Base-by-base conservation (phyloP, 192 early-diverging fungal genomes). In the Mortierella antarctica region DNA sequence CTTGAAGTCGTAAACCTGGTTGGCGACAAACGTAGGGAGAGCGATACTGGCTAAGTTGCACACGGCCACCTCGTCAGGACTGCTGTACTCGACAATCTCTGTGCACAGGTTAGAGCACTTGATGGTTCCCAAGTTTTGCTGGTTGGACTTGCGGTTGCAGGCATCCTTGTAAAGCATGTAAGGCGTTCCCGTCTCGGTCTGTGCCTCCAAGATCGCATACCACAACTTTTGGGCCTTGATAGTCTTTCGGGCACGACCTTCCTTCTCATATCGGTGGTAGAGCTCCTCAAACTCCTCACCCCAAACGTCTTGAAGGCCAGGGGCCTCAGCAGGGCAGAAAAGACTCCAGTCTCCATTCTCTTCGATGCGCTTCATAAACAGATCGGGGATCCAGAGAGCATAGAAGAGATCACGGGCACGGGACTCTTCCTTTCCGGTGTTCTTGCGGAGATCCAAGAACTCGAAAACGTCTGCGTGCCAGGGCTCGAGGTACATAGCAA, bases 91-190 rank as follows among this genome's bases (percentile, higher is more conserved):
- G 51, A 99, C 92, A 83, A 99, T 97, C 71, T 99, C 97, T 0
- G 97, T 99, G 84, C 97, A 99, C 63, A 99, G 84, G 84, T 99
- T 99, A 68, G 91, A 93, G 88, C 96, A 99, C 84, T 96, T 97
- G 92, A 99, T 99, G 9, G 96, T 99, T 12, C 97, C 97, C 49
- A 99, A 84, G 86, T 99, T 98, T 85, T 98, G 95, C 84, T 99
- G 97, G 88, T 99, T 99, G 15, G 95, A 96, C 87, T 99, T 99
- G 85, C 94, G 88, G 85, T 99, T 99, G 89, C 97, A 99, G 40
- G 97, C 95, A 85, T 99, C 97, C 85, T 99, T 98, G 90, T 99
- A 99, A 53, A 99, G 91, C 93, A 99, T 98, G 78, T 93, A 99
- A 6, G 97, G 97, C 11, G 91, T 97, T 23, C 97, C 97, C 2